These are phyloP conservation scores for Talaromyces atroroseus DNA, from an alignment of 2,329 filamentous ascomycete genomes.

Conservation along the genomic window DNA sequence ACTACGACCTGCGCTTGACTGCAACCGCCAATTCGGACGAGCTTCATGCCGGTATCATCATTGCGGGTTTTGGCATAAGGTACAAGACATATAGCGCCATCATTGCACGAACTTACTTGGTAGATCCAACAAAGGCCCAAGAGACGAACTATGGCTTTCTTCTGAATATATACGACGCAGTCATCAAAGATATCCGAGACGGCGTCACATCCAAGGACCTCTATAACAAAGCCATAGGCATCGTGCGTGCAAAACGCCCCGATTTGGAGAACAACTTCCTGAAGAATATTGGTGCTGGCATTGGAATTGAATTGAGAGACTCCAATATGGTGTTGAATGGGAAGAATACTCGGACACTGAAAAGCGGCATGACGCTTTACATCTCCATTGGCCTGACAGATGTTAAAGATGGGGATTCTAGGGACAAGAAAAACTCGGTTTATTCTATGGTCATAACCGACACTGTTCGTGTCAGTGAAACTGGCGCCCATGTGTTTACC, in stretches of 20 bases:
- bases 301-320: slow-evolving; percentile 89
- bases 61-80: slow-evolving; percentile 82
- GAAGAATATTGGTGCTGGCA: slow-evolving; percentile 84
- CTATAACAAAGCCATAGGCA: slow-evolving; percentile 75
- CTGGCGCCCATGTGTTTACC: slow-evolving; percentile 73
- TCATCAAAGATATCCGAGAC: slow-evolving; percentile 85
- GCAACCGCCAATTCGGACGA: slow-evolving; percentile 74
- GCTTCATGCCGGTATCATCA: slow-evolving; percentile 86
- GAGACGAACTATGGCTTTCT: slow-evolving; percentile 92
- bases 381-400: slow-evolving; percentile 87
- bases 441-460: slow-evolving; percentile 91
- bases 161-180: slow-evolving; percentile 75
- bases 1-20: slow-evolving; percentile 81
- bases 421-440: slow-evolving; percentile 81
- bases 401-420: slow-evolving; percentile 76
- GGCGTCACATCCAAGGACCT: slow-evolving; percentile 83
- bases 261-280: slow-evolving; percentile 93
- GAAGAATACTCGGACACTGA: slow-evolving; percentile 77
- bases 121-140: slow-evolving; percentile 94
- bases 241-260: slow-evolving; percentile 85
- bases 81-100: slow-evolving; percentile 95
- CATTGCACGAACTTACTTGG: slow-evolving; percentile 88
- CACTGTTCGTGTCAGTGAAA: slow-evolving; percentile 77
- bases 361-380: slow-evolving; percentile 95
- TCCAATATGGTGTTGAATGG: slow-evolving; percentile 74